Evolutionary conservation across 2,329 filamentous ascomycete species (phyloP), one percentile per base, ranked within the genome.

Genomic region (Arthrobotrys musiformis): DNA sequence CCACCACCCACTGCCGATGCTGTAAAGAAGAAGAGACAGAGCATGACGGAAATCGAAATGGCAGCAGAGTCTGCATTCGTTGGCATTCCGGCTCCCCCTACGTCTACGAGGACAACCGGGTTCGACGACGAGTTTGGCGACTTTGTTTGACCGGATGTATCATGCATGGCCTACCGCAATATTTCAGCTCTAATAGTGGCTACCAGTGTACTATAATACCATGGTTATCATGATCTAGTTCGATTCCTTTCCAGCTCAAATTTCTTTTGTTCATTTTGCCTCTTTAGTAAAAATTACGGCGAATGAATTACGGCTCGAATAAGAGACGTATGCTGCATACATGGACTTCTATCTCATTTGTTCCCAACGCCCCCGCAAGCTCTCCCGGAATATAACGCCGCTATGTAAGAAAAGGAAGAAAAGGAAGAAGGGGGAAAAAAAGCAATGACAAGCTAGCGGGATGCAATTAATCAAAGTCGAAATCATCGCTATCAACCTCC

Each of bases 101-200:
- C 87, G 4, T 85, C 82, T 33, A 80, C 80, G 80, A 64, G 80
- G 73, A 81, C 94, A 79, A 92, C 92, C 0, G 95, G 95, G 81
- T 93, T 96, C 81, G 92, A 97, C 82, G 93, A 93, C 0, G 91
- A 94, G 82, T 94, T 93, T 87, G 93, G 92, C 19, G 93, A 96
- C 84, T 96, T 96, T 84, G 88, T 87, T 56, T 90, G 79, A 79
- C 15, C 37, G 30, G 9, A 62, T 37, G 26, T 50, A 48, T 50
- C 17, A 42, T 42, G 40, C n/a, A n/a, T n/a, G 28, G 42, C 40
- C 8, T 19, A 17, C 44, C 30, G 24, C 46, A 46, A 56, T 26
- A 24, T 35, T 50, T 48, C 64, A 37, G 54, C 19, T 46, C 19
- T 40, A 58, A 15, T 17, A 70, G 37, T 33, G 24, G 19, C 28